Evolutionary conservation across 2,329 filamentous ascomycete genomes (phyloP).

Genomic region (Didymella glomerata): DNA sequence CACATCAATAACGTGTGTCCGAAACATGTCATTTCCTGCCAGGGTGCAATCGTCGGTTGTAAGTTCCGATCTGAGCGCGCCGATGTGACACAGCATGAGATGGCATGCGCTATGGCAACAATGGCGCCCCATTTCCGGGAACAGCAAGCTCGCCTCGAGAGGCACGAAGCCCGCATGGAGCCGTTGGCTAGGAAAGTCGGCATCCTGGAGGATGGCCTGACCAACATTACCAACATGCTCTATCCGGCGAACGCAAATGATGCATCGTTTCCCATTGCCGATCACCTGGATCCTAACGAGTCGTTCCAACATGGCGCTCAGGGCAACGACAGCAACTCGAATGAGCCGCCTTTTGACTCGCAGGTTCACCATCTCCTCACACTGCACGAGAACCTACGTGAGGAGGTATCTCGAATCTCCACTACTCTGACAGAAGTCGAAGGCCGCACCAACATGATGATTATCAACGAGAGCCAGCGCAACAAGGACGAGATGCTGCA

Average conservation of each 20-base stretch:
- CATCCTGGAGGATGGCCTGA: slow-evolving; percentile 56
- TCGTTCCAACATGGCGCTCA: slow-evolving; percentile 45
- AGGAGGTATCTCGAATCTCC: slow-evolving; percentile 65
- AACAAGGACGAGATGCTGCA: slow-evolving; percentile 70
- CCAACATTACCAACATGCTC: slow-evolving; percentile 55
- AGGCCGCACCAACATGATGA: slow-evolving; percentile 67
- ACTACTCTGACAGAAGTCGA: slow-evolving; percentile 67
- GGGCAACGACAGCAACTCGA: slow-evolving; percentile 32
- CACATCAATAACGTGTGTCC: slow-evolving; percentile 56
- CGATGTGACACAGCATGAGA: slow-evolving; percentile 52
- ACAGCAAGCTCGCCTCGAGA: slow-evolving; percentile 55
- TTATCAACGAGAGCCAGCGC: slow-evolving; percentile 69
- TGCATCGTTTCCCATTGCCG: slow-evolving; percentile 43
- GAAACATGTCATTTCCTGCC: slow-evolving; percentile 54
- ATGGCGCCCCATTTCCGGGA: slow-evolving; percentile 56
- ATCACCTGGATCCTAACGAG: slow-evolving; percentile 46
- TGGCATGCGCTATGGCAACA: slow-evolving; percentile 56
- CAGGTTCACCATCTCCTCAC: slow-evolving; percentile 67
- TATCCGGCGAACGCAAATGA: slow-evolving; percentile 47
- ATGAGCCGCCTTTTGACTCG: slow-evolving; percentile 54
- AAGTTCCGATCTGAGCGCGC: slow-evolving; percentile 50
- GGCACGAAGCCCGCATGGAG: slow-evolving; percentile 55
- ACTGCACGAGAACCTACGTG: slow-evolving; percentile 67
- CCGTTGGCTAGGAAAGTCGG: slow-evolving; percentile 55
- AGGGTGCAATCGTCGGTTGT: slow-evolving; percentile 57